Evolutionary conservation across 2,329 filamentous ascomycete species (phyloP).

Genomic region (Botrytis tulipae): DNA sequence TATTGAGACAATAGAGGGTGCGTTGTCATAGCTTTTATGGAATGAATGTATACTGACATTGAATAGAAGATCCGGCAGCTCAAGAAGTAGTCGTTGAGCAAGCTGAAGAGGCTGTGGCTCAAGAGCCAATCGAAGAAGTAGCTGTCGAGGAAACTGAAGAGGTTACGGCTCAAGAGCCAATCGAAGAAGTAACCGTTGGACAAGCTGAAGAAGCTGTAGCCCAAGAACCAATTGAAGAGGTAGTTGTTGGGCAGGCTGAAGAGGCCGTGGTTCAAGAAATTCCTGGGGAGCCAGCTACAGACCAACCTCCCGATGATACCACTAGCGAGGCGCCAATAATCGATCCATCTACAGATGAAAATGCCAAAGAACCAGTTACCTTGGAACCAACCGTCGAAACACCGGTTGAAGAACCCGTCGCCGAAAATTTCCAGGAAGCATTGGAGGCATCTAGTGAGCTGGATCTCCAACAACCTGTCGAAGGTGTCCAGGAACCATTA

Average conservation of each 20-base stretch:
- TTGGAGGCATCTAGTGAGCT: not conserved
- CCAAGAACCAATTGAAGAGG: not conserved
- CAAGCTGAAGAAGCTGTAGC: conserved; percentile 1
- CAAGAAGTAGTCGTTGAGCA: not conserved
- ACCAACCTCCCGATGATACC: not conserved
- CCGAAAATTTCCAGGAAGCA: not conserved
- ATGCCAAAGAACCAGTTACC: not conserved
- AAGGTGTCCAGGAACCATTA: not conserved
- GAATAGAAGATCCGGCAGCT: not conserved
- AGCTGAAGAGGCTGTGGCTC: not conserved
- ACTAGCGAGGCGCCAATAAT: not conserved
- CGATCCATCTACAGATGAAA: not conserved
- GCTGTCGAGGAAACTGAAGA: not conserved
- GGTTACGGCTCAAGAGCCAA: not conserved
- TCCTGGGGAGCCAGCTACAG: not conserved
- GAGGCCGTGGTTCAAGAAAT: not conserved
- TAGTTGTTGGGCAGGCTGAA: not conserved
- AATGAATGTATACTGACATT: not conserved
- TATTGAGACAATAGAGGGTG: not conserved
- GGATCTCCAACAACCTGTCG: not conserved
- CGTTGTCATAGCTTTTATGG: not conserved
- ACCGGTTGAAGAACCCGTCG: no score
- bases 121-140: not conserved
- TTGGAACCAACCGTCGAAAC: not conserved
- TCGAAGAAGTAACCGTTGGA: not conserved